Evolutionary conservation across 441 rosid species (phyloP).

Genomic region (Eutrema salsugineum): DNA sequence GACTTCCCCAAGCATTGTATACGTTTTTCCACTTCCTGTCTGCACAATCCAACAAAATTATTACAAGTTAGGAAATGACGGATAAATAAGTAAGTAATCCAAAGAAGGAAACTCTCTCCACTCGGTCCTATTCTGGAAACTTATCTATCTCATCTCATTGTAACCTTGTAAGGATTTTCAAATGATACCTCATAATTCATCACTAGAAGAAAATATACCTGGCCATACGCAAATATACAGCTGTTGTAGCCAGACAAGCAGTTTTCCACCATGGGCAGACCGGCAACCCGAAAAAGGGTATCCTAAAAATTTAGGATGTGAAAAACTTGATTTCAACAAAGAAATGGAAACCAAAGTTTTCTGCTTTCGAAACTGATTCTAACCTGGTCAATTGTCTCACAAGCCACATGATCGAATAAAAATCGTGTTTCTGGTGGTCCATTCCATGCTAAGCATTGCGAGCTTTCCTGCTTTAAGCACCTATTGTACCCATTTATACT

Average conservation of each 20-base stretch:
- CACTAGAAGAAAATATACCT: conserved; percentile 45
- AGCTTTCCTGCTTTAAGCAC: conserved; percentile 93
- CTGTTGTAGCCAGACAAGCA: conserved; percentile 98
- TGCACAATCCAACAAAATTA: conserved; percentile 35
- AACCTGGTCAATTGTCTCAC: conserved; percentile 98
- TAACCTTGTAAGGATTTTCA: neutral
- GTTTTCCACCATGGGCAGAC: conserved; percentile 96
- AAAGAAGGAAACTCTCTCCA: neutral
- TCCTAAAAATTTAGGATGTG: conserved; percentile 51
- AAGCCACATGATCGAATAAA: conserved; percentile 91
- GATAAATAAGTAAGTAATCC: neutral
- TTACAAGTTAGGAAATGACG: neutral
- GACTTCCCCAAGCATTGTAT: conserved; percentile 94
- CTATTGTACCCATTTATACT: conserved; percentile 68
- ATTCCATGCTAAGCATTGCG: conserved; percentile 77
- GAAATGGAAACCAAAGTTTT: neutral
- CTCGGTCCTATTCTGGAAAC: neutral
- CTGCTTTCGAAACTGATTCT: neutral
- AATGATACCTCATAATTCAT: neutral
- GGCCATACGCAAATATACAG: conserved; percentile 98
- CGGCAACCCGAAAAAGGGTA: conserved; percentile 83
- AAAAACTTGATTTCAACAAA: neutral
- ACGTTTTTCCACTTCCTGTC: conserved; percentile 99
- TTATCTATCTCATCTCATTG: neutral
- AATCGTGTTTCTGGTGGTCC: conserved; percentile 94